These are phyloP conservation scores for Aspergillus persii DNA, from an alignment of 2,329 filamentous ascomycete species.

Conservation along the genomic window DNA sequence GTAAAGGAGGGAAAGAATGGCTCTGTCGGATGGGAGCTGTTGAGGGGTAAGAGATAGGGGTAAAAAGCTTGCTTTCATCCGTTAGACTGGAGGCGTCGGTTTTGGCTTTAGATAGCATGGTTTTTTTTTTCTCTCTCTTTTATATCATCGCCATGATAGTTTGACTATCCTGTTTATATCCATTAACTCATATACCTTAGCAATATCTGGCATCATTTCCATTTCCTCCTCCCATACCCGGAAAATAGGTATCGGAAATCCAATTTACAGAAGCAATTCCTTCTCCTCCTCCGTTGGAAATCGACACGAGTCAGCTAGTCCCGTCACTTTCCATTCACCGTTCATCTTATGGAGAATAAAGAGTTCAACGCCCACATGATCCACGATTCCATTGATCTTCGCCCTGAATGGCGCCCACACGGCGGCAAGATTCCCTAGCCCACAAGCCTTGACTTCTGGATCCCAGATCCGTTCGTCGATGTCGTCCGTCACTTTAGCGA, in stretches of 20 bases:
- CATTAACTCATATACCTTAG: not conserved
- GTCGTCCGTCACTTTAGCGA: constrained; percentile 27
- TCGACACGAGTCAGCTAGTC: constrained; percentile 35
- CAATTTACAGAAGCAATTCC: constrained; percentile 8
- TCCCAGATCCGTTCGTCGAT: constrained; percentile 37
- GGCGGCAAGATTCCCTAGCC: constrained; percentile 28
- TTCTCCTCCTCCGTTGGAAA: constrained; percentile 31
- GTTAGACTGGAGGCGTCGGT: constrained; percentile 8
- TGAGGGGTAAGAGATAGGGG: constrained; percentile 47
- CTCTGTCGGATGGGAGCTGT: constrained; percentile 62
- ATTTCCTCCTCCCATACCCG: not conserved
- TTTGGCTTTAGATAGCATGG: constrained; percentile 14
- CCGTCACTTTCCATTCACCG: constrained; percentile 36
- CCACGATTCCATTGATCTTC: constrained; percentile 34
- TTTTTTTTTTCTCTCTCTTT: constrained; percentile 3
- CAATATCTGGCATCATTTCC: not conserved
- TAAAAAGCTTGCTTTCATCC: constrained; percentile 9
- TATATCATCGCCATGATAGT: not conserved
- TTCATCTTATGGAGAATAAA: constrained; percentile 34
- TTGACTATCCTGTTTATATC: not conserved
- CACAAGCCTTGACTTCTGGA: constrained; percentile 32
- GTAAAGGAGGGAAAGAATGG: constrained; percentile 64
- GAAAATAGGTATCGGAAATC: not conserved
- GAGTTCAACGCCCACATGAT: constrained; percentile 37
- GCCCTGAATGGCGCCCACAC: constrained; percentile 37